Evolutionary conservation across 2,329 filamentous ascomycete species (phyloP), one percentile per base, ranked within the genome.

Genomic region (Lasiodiplodia hormozganensis): DNA sequence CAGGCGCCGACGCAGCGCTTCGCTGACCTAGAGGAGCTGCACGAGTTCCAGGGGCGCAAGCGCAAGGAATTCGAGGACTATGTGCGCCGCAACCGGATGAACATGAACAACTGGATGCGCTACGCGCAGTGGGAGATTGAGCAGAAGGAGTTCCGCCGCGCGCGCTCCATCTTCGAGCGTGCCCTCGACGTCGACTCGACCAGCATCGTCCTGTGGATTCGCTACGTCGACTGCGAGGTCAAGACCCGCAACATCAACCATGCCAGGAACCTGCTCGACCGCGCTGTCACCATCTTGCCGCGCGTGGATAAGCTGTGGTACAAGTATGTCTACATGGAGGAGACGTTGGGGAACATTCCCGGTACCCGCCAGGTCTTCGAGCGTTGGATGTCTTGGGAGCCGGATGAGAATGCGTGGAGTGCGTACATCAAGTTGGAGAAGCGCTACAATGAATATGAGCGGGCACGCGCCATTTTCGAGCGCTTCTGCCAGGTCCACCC

Each of bases 281-380:
- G 96, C 67, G 94, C 96, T n/a, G 93, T 98, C 65, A 94, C 94
- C 0, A 92, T 96, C 68, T 84, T 97, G 49, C 96, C 96, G 5
- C 86, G 96, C 68, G 88, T 98, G 51, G 94, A 98, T 79, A 98
- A 98, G 85, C 84, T 99, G 40, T 99, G 96, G 96, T 99, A 97
- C 85, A 98, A 98, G 80, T 99, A 97, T 84, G 93, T 97, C 31
- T 97, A 97, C 79, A 96, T 97, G 91, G 95, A 98, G 83, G 96
- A 99, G 86, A 98, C 95, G 82, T 86, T 99, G 67, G 94, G 94
- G 7, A 97, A 99, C 75, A 90, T 99, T 60, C 89, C 94, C 3
- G 96, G 95, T 43, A 96, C 94, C 2, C 86, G 96, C 69, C 93
- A 97, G 74, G 93, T 98, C 0, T 99, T 98, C 78, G 96, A 99